Evolutionary conservation across 2,329 filamentous ascomycete species (phyloP), one percentile per base, ranked within the genome.

Genomic region (Mollisia scopiformis): DNA sequence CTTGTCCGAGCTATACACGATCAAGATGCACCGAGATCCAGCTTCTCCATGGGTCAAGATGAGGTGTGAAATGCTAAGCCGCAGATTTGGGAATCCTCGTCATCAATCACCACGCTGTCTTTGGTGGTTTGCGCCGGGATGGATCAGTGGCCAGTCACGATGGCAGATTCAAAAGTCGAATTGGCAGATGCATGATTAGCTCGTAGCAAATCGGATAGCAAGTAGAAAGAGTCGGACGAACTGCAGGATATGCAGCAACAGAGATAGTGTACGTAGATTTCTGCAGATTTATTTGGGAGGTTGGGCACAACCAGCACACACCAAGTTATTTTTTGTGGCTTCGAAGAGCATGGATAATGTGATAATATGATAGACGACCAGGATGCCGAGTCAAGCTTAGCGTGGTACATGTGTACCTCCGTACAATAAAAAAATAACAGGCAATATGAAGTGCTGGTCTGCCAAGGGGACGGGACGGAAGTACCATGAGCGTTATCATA

Each of bases 101-200:
- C 65, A 68, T 64, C 39, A 49, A 67, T 63, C 61, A 62, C 47
- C 25, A 31, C 52, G 59, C 21, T 50, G 43, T 35, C 31, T 35
- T 35, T 35, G 31, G 60, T 49, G 27, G 50, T 50, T 62, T 67
- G 65, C 62, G 66, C 65, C 58, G 47, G 55, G 50, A 54, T 23
- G 46, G 28, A 53, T 52, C 43, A 8, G 19, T 28, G 13, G 41
- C 55, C 53, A 60, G 52, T 61, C 49, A 62, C 41, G 35, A 31
- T 27, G 23, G 39, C 33, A 55, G 51, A 51, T 23, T 39, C 27
- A 57, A 39, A 27, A 27, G 47, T 55, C 25, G 31, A 59, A 25
- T 27, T 54, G 7, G 62, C 27, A 60, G 66, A 62, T 64, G 61
- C 64, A 66, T 65, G 41, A 47, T 65, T 58, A 64, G 65, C 58